Percentiles rank a stretch among this genome's conserved stretches.
These are phyloP conservation scores for Cryptococcus wingfieldii DNA, from an alignment of 1,284 basidiomycete species.

Conservation along the genomic window DNA sequence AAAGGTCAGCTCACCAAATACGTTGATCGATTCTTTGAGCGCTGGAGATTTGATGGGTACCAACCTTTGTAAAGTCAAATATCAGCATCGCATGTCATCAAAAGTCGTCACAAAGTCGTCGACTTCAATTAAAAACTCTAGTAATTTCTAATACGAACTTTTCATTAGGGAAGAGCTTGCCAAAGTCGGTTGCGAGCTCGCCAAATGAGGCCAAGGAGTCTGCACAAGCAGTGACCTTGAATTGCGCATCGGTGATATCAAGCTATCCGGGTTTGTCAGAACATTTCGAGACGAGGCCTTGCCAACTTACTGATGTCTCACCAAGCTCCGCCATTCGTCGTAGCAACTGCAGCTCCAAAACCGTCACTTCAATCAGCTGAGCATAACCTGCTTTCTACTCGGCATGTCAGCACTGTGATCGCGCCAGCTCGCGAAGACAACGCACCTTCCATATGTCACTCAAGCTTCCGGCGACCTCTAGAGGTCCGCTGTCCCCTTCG, in stretches of 20 bases:
- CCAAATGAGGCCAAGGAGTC: conserved; percentile 47
- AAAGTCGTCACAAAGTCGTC: background rate
- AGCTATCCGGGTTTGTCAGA: conserved; percentile 9
- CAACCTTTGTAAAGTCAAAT: background rate
- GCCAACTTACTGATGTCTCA: conserved; percentile 20
- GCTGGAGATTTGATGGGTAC: conserved; percentile 9
- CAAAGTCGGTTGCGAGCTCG: conserved; percentile 37
- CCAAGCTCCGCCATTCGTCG: conserved; percentile 22
- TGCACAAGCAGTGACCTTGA: conserved; percentile 47
- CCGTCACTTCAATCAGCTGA: background rate
- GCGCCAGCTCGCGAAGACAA: conserved; percentile 7
- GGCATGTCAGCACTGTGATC: background rate
- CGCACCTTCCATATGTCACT: conserved; percentile 66
- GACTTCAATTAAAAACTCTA: background rate
- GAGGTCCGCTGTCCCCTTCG: conserved; percentile 53
- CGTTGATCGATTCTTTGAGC: conserved; percentile 38
- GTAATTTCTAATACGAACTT: conserved; percentile 4
- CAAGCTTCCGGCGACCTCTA: conserved; percentile 15
- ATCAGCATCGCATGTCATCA: conserved; percentile 1
- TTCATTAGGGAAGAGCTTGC: conserved; percentile 22
- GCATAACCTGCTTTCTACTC: background rate
- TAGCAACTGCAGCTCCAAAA: conserved; percentile 50
- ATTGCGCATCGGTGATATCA: conserved; percentile 25
- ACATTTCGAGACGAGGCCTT: background rate
- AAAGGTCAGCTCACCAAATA: conserved; percentile 23